Evolutionary conservation across 2,329 filamentous ascomycete species (phyloP), one percentile per base, ranked within the genome.

Genomic region (Orbilia ellipsospora): DNA sequence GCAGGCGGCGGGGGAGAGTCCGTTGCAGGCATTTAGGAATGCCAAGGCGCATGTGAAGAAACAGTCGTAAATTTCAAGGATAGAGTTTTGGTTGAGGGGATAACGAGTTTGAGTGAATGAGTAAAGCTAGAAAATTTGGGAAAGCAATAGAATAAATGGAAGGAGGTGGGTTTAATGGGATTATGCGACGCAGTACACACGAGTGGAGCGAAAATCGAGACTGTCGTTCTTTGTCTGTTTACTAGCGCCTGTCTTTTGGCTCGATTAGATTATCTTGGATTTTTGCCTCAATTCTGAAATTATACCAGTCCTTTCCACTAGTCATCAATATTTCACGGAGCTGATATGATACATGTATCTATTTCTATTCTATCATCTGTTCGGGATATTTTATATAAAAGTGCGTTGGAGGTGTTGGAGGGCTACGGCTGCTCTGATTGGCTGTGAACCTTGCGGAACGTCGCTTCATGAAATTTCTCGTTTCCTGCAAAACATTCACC

Each of bases 341-440:
- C n/a, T n/a, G n/a, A n/a, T n/a, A n/a, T n/a, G n/a, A n/a, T n/a
- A n/a, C 23, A 23, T 23, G 23, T 23, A 23, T 23, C 23, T 23
- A n/a, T n/a, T n/a, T n/a, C n/a, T n/a, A n/a, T 23, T 23, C 23
- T 23, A 23, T n/a, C n/a, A 42, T 59, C 45, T n/a, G 6, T 42
- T 42, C n/a, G 26, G 28, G 36, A 10, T 26, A 44, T n/a, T 10
- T 44, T 20, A 48, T 20, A 48, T 1, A 5, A n/a, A 48, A 10
- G 7, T 61, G 72, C 18, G 72, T 75, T 75, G 72, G 2, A 18
- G 48, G 20, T 75, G 72, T 75, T 68, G 72, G 63, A 51, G 20
- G 20, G 31, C 31, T 48, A 12, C 15, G 13, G 4, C 36, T 36
- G 20, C 52, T 75, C 52, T 55, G 72, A 69, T 75, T 75, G 72